Percentiles rank a stretch among this genome's conserved stretches.
Evolutionary conservation across 2,329 filamentous ascomycete genomes (phyloP).

Genomic region (Phaeosphaeriaceae sp.): DNA sequence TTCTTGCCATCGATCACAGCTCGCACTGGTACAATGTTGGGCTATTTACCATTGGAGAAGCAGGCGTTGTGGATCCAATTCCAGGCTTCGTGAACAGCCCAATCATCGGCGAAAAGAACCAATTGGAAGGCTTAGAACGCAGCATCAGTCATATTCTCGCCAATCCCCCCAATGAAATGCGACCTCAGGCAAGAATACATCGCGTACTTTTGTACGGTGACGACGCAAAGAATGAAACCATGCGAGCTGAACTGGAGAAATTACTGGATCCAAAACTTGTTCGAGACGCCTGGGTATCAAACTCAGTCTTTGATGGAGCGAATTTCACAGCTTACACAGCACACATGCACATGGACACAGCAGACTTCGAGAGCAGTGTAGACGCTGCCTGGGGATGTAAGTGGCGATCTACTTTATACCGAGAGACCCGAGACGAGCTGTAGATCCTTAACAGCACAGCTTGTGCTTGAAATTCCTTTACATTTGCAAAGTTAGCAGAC

Average conservation of each 20-base stretch:
- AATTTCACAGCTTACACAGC: conserved; percentile 4
- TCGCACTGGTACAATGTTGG: conserved; percentile 11
- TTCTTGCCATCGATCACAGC: conserved; percentile 11
- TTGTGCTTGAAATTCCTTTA: background rate
- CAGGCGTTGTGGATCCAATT: conserved; percentile 10
- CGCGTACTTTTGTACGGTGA: conserved; percentile 18
- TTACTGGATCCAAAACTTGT: conserved; percentile 6
- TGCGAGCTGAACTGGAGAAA: conserved; percentile 6
- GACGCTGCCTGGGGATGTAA: conserved; percentile 6
- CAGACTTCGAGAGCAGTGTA: conserved; percentile 3
- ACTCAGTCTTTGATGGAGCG: conserved; percentile 12
- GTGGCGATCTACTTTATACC: conserved; percentile 11
- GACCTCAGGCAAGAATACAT: conserved; percentile 1
- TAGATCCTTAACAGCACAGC: background rate
- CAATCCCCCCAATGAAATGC: conserved; percentile 4
- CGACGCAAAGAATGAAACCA: conserved; percentile 5
- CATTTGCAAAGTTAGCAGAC: background rate
- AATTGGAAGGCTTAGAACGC: conserved; percentile 7
- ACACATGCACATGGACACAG: conserved; percentile 4
- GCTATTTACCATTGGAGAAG: conserved; percentile 9
- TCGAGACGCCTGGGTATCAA: conserved; percentile 6
- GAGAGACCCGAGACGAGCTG: background rate
- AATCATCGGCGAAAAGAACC: conserved; percentile 3
- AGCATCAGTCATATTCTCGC: conserved; percentile 8
- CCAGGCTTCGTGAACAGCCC: conserved; percentile 5